Conservation (phyloP, 495 filamentous ascomycete genomes). For the Alectoria sarmentosa region DNA sequence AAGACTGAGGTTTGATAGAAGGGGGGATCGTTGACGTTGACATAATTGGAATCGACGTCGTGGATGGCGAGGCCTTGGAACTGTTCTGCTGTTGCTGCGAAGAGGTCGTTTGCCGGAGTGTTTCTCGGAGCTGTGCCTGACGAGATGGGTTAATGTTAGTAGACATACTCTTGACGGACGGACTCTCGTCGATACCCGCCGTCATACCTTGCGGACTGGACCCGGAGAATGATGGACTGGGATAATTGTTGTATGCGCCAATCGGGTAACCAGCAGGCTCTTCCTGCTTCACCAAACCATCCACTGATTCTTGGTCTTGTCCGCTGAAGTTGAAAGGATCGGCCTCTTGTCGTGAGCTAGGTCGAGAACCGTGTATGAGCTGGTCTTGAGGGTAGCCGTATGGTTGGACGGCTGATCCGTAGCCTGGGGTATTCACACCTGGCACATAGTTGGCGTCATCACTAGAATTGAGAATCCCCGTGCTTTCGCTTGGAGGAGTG, state of each 20-base stretch:
- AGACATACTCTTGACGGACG: conserved; percentile 19
- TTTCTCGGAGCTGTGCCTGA: conserved; percentile 28
- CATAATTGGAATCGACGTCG: conserved; percentile 38
- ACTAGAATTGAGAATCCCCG: conserved; percentile 25
- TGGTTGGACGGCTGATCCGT: conserved; percentile 19
- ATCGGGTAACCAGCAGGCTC: conserved; percentile 66
- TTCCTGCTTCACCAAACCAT: conserved; percentile 40
- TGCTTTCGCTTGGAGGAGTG: conserved; percentile 59
- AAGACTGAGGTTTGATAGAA: conserved; percentile 39
- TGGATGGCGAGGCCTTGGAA: conserved; percentile 33
- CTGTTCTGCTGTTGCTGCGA: neutral
- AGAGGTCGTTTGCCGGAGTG: conserved; percentile 28
- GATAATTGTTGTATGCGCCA: conserved; percentile 54
- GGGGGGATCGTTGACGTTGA: conserved; percentile 34
- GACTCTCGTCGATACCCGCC: conserved; percentile 35
- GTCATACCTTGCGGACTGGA: conserved; percentile 42
- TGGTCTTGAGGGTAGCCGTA: conserved; percentile 13
- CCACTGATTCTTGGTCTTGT: conserved; percentile 22
- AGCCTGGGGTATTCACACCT: conserved; percentile 25
- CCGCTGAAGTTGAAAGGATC: conserved; percentile 23
- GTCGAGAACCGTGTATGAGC: conserved; percentile 14
- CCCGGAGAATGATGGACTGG: conserved; percentile 48
- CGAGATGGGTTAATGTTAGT: conserved; percentile 30
- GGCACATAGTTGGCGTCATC: conserved; percentile 33
- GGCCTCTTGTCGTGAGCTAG: conserved; percentile 32